Base-by-base conservation (phyloP, 2,329 filamentous ascomycete species). In the Cordyceps cicadae region DNA sequence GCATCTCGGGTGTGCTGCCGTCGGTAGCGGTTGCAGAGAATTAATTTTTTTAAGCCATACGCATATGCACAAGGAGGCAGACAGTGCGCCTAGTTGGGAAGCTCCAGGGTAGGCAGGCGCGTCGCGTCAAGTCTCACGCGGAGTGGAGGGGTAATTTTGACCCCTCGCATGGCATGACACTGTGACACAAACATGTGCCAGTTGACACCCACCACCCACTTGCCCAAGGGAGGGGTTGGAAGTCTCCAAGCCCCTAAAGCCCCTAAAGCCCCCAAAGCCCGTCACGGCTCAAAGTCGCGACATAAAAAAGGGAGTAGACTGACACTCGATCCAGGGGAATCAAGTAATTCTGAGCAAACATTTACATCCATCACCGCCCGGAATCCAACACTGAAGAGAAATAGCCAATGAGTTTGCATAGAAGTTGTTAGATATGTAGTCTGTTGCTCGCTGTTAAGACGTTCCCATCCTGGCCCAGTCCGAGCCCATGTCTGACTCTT, bases 401-500 rank as follows among this genome's bases (percentile, higher is more conserved):
- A 37, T 37, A 11, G 12, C 11, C 12, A 14, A 37, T 11, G 14
- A 12, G 11, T 37, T 37, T 37, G 34, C 8, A 37, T 8, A 3
- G 5, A 43, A n/a, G 15, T 43, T 29, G 7, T 6, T 29, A 29
- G 29, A 29, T 29, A 29, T 29, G 15, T 5, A 5, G 14, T n/a
- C 41, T n/a, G 41, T 17, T n/a, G 41, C 41, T 43, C 15, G 41
- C 17, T 43, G 41, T 7, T 43, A 37, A 3, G 6, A 11, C 34
- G 34, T 14, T 37, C 11, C 55, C 55, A 46, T 26, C 54, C 21
- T 5, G 15, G 39, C 39, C 53, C 45, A 57, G 39, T 32, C 32
- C 54, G 19, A 57, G 26, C 55, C 55, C 48, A 59, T 34, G 46
- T 32, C 32, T 52, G 48, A 59, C 55, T 52, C 55, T 51, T 59